Conservation (phyloP, 1,284 basidiomycete genomes). For the Ustilago bromivora region DNA sequence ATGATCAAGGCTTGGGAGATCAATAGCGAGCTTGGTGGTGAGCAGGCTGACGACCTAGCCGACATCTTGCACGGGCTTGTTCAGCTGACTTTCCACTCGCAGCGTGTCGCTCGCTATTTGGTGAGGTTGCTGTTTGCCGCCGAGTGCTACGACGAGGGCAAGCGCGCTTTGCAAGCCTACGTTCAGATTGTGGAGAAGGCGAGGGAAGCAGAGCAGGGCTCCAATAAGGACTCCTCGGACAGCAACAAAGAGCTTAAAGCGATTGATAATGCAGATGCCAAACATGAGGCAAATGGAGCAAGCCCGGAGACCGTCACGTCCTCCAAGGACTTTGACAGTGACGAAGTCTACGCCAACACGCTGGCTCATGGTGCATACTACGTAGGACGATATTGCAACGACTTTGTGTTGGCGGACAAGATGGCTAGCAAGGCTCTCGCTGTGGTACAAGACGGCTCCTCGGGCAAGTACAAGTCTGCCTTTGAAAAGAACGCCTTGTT, state of each 20-base stretch:
- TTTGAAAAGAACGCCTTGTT: conserved; percentile 25
- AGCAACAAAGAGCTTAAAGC: conserved; percentile 11
- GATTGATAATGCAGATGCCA: conserved; percentile 22
- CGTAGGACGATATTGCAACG: conserved; percentile 44
- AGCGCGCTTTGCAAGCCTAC: conserved; percentile 59
- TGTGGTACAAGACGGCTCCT: conserved; percentile 32
- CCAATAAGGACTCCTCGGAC: conserved; percentile 20
- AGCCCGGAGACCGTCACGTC: conserved; percentile 14
- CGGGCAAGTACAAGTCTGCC: conserved; percentile 35
- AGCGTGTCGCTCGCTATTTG: conserved; percentile 61
- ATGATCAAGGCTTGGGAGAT: conserved; percentile 83
- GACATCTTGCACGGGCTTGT: conserved; percentile 63
- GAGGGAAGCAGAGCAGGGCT: conserved; percentile 47
- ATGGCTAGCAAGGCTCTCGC: conserved; percentile 51
- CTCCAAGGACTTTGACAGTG: conserved; percentile 49
- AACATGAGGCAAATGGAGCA: conserved; percentile 4
- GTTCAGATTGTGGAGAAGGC: conserved; percentile 65
- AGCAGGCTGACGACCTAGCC: conserved; percentile 63
- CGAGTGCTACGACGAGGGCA: conserved; percentile 63
- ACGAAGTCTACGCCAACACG: conserved; percentile 53
- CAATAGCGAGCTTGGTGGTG: conserved; percentile 62
- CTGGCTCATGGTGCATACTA: conserved; percentile 60
- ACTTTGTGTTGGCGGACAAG: conserved; percentile 48
- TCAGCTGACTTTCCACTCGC: conserved; percentile 65
- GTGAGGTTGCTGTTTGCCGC: conserved; percentile 62